Evolutionary conservation across 352 stramenopile species (phyloP), one percentile per base, ranked within the genome.

Genomic region (Pilasporangium apinafurcum): DNA sequence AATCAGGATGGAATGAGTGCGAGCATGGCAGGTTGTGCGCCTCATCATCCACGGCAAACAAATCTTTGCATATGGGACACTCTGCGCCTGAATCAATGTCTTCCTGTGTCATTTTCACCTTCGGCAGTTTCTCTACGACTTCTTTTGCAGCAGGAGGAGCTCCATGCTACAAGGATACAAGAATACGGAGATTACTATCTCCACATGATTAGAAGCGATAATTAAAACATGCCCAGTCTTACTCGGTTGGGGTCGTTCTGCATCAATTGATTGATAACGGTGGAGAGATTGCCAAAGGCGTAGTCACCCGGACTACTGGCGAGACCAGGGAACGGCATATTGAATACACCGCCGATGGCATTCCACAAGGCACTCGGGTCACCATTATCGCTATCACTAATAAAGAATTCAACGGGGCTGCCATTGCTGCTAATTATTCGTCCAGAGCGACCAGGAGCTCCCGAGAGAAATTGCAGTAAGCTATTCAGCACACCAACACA

Each of bases 181-280:
- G 14, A 24, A 38, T 10, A 17, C 8, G 18, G 22, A 48, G 25
- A 41, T 14, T 44, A 10, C 8, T n/a, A 45, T 21, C 14, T 10
- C 4, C 3, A 34, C 17, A 26, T 35, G 14, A 12, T 20, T 22
- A 37, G 29, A 44, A 14, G 12, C 21, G 13, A 25, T 18, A 24
- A 2, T 33, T 32, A 5, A 12, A 29, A 17, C 1, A 21, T 6
- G 4, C 12, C 4, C 3, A 56, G n/a, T n/a, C 68, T 51, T 73
- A 92, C 82, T 53, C 82, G 64, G 48, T 91, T 94, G 7, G 79
- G 63, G 26, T 94, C 82, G 54, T 92, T 91, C 41, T 91, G 79
- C 82, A 94, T 94, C 16, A 94, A 69, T 46, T 94, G 82, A 49
- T 92, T 92, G 42, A 94, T 92, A 20, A 94, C 63, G 35, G 62